These are phyloP conservation scores for Allomyces macrogynus DNA, from an alignment of 192 early-diverging fungal genomes.

Conservation along the genomic window DNA sequence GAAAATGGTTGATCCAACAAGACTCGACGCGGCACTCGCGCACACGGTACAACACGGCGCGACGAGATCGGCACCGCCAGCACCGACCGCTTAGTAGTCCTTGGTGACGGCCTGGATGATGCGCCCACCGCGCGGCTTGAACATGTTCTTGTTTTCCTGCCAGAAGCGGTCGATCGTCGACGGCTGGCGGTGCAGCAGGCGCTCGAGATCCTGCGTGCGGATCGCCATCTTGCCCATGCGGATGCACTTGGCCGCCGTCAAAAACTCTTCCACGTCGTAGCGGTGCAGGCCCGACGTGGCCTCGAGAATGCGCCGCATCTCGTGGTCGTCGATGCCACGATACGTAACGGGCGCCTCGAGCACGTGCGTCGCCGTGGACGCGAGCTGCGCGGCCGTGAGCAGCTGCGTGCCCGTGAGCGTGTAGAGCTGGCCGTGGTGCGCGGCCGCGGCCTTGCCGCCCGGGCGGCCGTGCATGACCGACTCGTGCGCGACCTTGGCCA, in stretches of 20 bases:
- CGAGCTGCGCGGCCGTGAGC: not conserved
- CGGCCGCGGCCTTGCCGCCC: too few relatives aligned
- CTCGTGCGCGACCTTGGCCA: not conserved
- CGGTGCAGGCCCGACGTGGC: not conserved
- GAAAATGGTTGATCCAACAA: too few relatives aligned
- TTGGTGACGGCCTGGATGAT: too few relatives aligned
- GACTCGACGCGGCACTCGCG: too few relatives aligned
- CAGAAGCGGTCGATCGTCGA: not conserved
- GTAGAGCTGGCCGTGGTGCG: not conserved
- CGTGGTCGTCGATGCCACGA: not conserved
- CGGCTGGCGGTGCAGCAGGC: not conserved
- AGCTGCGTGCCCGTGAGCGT: not conserved
- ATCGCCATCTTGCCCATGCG: not conserved
- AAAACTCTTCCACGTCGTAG: not conserved
- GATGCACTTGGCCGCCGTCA: not conserved
- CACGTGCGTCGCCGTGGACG: too few relatives aligned
- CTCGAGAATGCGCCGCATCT: not conserved
- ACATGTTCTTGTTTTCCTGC: not conserved
- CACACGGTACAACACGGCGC: too few relatives aligned
- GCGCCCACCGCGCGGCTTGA: not conserved
- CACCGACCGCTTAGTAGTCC: too few relatives aligned
- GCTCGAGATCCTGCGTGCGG: not conserved
- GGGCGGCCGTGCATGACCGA: not conserved
- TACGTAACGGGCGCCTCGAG: not conserved
- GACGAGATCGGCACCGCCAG: too few relatives aligned